Base-by-base conservation (phyloP, 2,329 filamentous ascomycete species). In the Colletotrichum musae region DNA sequence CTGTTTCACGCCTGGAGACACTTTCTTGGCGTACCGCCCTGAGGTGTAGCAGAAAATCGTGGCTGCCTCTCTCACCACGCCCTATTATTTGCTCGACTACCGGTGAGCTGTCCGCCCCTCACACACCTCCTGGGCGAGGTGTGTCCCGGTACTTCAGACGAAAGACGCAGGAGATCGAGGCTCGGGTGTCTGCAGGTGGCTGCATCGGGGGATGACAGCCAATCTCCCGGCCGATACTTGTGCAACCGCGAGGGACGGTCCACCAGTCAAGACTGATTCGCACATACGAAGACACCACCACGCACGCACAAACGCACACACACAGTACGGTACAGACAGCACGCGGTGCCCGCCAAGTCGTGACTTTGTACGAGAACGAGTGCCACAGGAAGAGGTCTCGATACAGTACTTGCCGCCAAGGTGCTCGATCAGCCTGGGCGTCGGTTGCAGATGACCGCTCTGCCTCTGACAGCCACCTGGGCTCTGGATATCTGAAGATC, bases 1-100 rank as follows among this genome's bases (percentile, higher is more conserved):
- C 26, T 52, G 62, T 70, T 70, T 70, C 67, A 70, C 67, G 56
- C 51, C 56, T 67, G 62, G 56, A 47, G 62, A 70, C 51, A 52
- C 50, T 70, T 66, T 70, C 67, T 70, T 70, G 62, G 67, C 67
- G 53, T 32, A 16, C 58, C 39, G 62, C 62, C 16, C 51, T 57
- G 43, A 67, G 67, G 57, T 58, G 67, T 67, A 57, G 45, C 62
- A 61, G 62, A 54, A 57, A 56, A 4, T 26, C 47, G 18, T 18
- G 36, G 32, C 26, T 9, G 36, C 39, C 28, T 24, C n/a, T 32
- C 18, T 12, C 26, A 16, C 41, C 59, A 48, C 18, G 45, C 45
- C 45, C 18, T 18, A n/a, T 48, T 18, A n/a, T 48, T 48, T 36
- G 32, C 18, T 18, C 51, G 36, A 36, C 24, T 28, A 36, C 32